These are phyloP conservation scores for Lodderomyces jiufengensis DNA, from an alignment of 1,139 yeast species.

Conservation along the genomic window DNA sequence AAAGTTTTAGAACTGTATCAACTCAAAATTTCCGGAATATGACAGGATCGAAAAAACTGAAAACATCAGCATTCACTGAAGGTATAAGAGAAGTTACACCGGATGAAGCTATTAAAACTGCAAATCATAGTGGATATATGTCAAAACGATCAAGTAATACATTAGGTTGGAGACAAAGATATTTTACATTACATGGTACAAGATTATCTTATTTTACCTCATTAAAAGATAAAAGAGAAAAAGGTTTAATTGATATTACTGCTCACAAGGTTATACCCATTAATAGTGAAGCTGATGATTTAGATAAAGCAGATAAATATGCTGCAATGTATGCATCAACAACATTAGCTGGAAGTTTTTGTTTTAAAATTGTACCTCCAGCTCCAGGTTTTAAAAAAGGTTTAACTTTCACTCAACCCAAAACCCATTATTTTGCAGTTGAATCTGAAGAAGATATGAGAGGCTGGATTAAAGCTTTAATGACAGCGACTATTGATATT, in stretches of 20 bases:
- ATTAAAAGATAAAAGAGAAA: conserved; percentile 77
- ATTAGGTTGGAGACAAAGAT: conserved; percentile 90
- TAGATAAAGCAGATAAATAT: conserved; percentile 68
- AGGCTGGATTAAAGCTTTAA: conserved; percentile 90
- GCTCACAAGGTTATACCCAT: conserved; percentile 82
- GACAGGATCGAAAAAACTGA: conserved; percentile 50
- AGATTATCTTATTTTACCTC: conserved; percentile 83
- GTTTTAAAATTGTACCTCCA: conserved; percentile 93
- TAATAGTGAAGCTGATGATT: conserved; percentile 49
- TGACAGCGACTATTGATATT: conserved; percentile 93
- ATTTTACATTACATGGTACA: conserved; percentile 88
- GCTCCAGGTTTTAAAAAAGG: conserved; percentile 97
- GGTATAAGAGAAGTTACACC: conserved; percentile 80
- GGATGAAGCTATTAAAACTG: conserved; percentile 69
- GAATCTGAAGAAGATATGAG: conserved; percentile 90
- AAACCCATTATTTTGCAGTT: conserved; percentile 93
- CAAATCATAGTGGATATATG: conserved; percentile 93
- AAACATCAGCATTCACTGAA: conserved; percentile 90
- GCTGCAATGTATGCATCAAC: conserved; percentile 88
- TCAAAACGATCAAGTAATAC: conserved; percentile 79
- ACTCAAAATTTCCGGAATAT: conserved; percentile 43
- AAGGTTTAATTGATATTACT: conserved; percentile 92
- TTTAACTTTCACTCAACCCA: conserved; percentile 92
- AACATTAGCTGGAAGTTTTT: conserved; percentile 87
- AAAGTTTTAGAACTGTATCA: conserved; percentile 41